Evolutionary conservation across 805 yeast genomes (phyloP).

Genomic region (Saturnispora mendoncae): DNA sequence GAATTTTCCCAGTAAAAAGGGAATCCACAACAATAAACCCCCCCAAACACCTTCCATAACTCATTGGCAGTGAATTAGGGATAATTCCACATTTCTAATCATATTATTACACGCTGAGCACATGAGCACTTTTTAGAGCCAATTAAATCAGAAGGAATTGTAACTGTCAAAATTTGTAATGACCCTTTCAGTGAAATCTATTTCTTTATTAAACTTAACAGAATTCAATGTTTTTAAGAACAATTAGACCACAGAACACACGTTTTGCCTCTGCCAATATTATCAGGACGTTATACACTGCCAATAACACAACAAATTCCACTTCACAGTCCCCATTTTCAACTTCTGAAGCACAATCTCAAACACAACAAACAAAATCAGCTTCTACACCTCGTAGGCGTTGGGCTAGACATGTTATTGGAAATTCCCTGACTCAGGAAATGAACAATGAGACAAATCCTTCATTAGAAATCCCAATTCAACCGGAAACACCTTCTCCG

Average conservation of each 20-base stretch:
- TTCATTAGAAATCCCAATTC: not conserved
- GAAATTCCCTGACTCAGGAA: constrained; percentile 10
- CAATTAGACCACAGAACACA: not conserved
- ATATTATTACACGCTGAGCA: constrained; percentile 5
- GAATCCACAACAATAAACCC: not conserved
- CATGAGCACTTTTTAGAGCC: constrained; percentile 1
- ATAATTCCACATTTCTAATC: no score
- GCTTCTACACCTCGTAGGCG: constrained; percentile 12
- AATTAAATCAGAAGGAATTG: not conserved
- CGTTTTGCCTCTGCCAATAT: not conserved
- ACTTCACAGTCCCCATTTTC: constrained; percentile 8
- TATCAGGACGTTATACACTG: constrained; percentile 6
- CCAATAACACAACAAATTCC: not conserved
- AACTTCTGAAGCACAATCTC: not conserved
- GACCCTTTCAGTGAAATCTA: no score
- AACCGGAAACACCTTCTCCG: constrained; percentile 10
- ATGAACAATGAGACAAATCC: constrained; percentile 6
- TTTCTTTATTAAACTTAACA: no score
- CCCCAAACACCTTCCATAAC: no score
- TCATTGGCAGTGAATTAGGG: no score
- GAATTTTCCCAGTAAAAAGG: not conserved
- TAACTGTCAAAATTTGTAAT: not conserved
- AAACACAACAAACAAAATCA: not conserved
- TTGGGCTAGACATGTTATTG: constrained; percentile 28
- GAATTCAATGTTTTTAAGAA: no score